Evolutionary conservation across 768 basidiomycete genomes (phyloP).

Genomic region (Mycena pura): DNA sequence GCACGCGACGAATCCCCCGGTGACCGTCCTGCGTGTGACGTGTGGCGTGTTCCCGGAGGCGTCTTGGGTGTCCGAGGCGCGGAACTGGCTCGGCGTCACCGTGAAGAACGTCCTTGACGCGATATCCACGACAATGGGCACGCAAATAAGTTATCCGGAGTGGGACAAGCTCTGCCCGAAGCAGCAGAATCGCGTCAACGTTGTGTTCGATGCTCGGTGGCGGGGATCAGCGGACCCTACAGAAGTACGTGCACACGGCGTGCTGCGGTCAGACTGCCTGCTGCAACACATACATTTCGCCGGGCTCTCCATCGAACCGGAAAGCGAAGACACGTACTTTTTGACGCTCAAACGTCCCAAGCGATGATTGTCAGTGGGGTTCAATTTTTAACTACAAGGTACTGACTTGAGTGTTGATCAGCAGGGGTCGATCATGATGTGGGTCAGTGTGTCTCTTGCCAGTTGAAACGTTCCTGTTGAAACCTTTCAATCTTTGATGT

Average conservation of each 20-base stretch:
- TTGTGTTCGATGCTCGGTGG: slow-evolving; percentile 55
- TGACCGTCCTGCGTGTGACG: slow-evolving; percentile 44
- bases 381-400: not conserved
- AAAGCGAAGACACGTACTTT: slow-evolving; percentile 48
- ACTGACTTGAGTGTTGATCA: too few species aligned
- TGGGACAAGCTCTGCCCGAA: slow-evolving; percentile 50
- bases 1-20: slow-evolving; percentile 51
- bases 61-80: slow-evolving; percentile 47
- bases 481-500: too few species aligned
- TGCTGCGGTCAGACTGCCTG: slow-evolving; percentile 57
- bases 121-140: slow-evolving; percentile 48
- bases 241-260: slow-evolving; percentile 45
- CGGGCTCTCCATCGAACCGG: slow-evolving; percentile 52
- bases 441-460: too few species aligned
- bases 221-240: slow-evolving; percentile 42
- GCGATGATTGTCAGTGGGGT: slow-evolving; percentile 18
- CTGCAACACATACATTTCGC: slow-evolving; percentile 56
- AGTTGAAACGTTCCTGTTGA: too few species aligned
- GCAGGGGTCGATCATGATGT: too few species aligned
- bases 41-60: slow-evolving; percentile 54
- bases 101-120: slow-evolving; percentile 56
- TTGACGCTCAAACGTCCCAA: slow-evolving; percentile 50
- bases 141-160: slow-evolving; percentile 46
- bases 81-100: slow-evolving; percentile 55
- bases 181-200: slow-evolving; percentile 50